phyloP scores from a whole-genome alignment of 768 basidiomycete species.

The Coprinopsis cinerea region DNA sequence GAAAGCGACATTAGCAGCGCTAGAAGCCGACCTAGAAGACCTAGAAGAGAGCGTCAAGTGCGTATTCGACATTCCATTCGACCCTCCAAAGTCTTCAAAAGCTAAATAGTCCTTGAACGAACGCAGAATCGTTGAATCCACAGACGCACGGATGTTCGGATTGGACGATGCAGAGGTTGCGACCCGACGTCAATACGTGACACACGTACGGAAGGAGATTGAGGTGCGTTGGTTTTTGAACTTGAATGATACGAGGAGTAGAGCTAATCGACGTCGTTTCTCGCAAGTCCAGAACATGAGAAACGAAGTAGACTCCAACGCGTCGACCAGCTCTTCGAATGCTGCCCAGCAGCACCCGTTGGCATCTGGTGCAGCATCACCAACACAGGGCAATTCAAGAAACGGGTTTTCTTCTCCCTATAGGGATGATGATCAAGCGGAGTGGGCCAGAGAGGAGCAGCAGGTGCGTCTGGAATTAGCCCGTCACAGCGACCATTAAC shows the following conservation, averaged over 20 bases:
- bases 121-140: conserved; percentile 77
- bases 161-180: conserved; percentile 74
- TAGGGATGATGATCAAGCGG: conserved; percentile 60
- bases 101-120: background rate
- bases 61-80: conserved; percentile 18
- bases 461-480: conserved; percentile 52
- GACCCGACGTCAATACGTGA: conserved; percentile 70
- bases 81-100: background rate
- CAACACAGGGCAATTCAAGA: conserved; percentile 15
- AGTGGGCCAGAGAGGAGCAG: conserved; percentile 85
- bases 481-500: background rate
- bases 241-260: no score
- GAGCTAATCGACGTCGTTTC: conserved; percentile 17
- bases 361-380: conserved; percentile 19
- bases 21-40: conserved; percentile 88
- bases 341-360: conserved; percentile 17
- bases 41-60: conserved; percentile 92
- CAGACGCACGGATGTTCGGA: conserved; percentile 79
- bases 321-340: conserved; percentile 1
- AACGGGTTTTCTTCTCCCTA: conserved; percentile 29
- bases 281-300: conserved; percentile 69
- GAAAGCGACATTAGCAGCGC: conserved; percentile 64
- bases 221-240: conserved; percentile 69
- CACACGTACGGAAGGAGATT: conserved; percentile 67
- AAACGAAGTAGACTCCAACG: conserved; percentile 40